Base-by-base conservation (phyloP, 345 rosid species). In the Syzygium aqueum region DNA sequence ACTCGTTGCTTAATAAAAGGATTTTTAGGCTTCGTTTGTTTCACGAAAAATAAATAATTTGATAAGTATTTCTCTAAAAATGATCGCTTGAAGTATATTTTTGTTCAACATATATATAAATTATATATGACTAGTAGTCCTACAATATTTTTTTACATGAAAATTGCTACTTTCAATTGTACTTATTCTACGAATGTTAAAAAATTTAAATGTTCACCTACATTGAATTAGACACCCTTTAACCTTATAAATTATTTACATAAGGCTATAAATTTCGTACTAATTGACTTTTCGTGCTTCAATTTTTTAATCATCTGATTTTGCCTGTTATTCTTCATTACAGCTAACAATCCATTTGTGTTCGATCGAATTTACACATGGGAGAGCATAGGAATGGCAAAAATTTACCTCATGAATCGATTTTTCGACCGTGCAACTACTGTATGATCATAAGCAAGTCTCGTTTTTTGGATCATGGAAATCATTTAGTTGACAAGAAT, bases 261-360 rank as follows among this genome's bases (percentile, higher is more conserved):
- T 12, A 61, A 61, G 33, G 33, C 67, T 61, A 12, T 27, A 5
- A 61, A 61, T 61, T 61, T 61, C 4, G 33, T n/a, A 5, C 1
- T 13, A 2, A 61, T 61, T 0, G 2, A n/a, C 8, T n/a, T 61
- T 61, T 61, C 73, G 28, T 13, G 33, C 73, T 61, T n/a, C 73
- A 61, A 13, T 61, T 61, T 30, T 61, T 0, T 8, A 16, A 28
- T 27, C 67, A 0, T 61, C 27, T 61, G 67, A n/a, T n/a, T 61
- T n/a, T n/a, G 28, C 37, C 37, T 37, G n/a, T 13, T 17, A 61
- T n/a, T 59, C 30, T 61, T 61, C 33, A 6, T 6, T n/a, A 30
- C 11, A 16, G 23, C 6, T 43, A 17, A 16, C 23, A 65, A 6
- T 14, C 11, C 8, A 28, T 28, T 0, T 0, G 23, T 16, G 11